Conservation (phyloP, 2,329 filamentous ascomycete species). For the Phaeosphaeria sp. region DNA sequence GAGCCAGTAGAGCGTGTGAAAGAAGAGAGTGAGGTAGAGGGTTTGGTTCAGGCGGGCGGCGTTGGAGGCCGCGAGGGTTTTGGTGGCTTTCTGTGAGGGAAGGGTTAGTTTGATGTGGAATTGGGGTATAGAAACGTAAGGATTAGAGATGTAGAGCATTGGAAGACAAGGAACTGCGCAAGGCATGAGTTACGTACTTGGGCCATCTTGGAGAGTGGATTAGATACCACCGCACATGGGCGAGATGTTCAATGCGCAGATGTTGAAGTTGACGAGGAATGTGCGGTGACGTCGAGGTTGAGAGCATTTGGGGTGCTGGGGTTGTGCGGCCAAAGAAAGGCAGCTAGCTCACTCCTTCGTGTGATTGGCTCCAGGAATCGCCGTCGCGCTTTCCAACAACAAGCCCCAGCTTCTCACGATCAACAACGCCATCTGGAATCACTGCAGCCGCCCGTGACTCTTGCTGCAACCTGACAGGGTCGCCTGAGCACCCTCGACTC, state of each 20-base stretch:
- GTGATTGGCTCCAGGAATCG: conserved; percentile 2
- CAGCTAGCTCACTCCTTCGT: conserved; percentile 2
- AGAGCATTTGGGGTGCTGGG: neutral
- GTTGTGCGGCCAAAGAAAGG: conserved; percentile 8
- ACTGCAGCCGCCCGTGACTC: conserved; percentile 15
- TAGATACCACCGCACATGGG: neutral
- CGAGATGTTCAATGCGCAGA: neutral
- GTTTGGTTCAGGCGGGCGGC: conserved; percentile 77
- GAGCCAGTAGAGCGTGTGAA: conserved; percentile 78
- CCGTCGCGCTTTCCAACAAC: conserved; percentile 19
- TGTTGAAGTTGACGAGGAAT: neutral
- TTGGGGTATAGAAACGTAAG: neutral
- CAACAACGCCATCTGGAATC: conserved; percentile 13
- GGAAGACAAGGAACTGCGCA: neutral
- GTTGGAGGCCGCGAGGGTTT: conserved; percentile 78
- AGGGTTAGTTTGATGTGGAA: neutral
- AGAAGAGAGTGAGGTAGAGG: conserved; percentile 73
- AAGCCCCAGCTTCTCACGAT: conserved; percentile 20
- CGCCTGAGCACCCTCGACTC: conserved; percentile 10
- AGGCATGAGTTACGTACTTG: neutral
- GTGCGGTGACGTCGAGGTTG: conserved; percentile 18
- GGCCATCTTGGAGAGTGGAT: neutral
- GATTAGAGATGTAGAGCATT: too few species aligned
- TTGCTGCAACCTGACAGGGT: conserved; percentile 19
- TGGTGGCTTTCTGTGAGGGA: conserved; percentile 56